These are phyloP conservation scores for Tillandsia fasciculata DNA, from an alignment of 176 grass and related monocot species.

Conservation along the genomic window DNA sequence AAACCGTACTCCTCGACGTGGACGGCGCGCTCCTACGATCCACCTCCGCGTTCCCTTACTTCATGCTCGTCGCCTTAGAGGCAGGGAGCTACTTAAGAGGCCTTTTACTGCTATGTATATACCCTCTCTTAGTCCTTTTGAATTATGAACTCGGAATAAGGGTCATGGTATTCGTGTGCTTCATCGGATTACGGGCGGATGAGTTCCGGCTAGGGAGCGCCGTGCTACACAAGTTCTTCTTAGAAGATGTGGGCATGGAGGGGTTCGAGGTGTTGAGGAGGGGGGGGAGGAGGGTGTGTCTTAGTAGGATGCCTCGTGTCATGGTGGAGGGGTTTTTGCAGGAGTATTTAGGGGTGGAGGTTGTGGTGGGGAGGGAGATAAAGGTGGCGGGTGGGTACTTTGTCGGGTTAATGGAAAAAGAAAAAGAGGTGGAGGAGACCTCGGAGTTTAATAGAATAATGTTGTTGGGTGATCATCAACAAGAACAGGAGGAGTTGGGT, in stretches of 20 bases:
- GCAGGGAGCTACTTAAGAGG: conserved; percentile 63
- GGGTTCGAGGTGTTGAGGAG: conserved; percentile 33
- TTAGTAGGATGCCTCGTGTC: conserved; percentile 56
- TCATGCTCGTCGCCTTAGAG: conserved; percentile 81
- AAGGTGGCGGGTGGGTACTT: conserved; percentile 53
- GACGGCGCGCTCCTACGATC: conserved; percentile 64
- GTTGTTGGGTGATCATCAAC: neutral
- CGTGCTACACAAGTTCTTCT: conserved; percentile 55
- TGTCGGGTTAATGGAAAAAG: conserved; percentile 38
- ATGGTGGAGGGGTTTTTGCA: conserved; percentile 61
- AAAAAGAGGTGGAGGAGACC: conserved; percentile 4
- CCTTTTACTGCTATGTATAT: conserved; percentile 45
- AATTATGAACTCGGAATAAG: conserved; percentile 30
- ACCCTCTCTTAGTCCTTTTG: conserved; percentile 40
- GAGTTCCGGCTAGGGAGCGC: conserved; percentile 45
- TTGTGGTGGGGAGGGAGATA: conserved; percentile 54
- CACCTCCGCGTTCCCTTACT: conserved; percentile 60
- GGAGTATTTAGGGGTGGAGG: conserved; percentile 46
- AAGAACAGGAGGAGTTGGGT: neutral
- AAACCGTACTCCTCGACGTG: conserved; percentile 54
- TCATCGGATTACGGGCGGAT: conserved; percentile 46
- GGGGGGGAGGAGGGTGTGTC: conserved; percentile 24
- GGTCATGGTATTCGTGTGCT: conserved; percentile 52
- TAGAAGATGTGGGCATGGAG: conserved; percentile 65
- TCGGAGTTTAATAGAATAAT: neutral